Percentiles rank a stretch among this genome's conserved stretches.
Evolutionary conservation across 2,329 filamentous ascomycete species (phyloP).

Genomic region (Penicillium rolfsii): DNA sequence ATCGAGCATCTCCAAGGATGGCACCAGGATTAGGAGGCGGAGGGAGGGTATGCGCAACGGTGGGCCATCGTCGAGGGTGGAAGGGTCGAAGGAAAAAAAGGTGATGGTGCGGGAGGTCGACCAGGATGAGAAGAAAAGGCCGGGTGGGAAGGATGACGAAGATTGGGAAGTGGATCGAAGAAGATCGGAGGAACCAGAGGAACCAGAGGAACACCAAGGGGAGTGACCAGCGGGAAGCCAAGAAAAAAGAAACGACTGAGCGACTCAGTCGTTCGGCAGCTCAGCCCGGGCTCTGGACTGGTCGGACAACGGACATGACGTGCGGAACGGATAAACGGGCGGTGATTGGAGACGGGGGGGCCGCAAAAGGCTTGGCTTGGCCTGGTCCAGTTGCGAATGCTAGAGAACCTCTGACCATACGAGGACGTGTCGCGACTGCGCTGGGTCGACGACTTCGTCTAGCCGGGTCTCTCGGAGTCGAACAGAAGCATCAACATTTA

Average conservation of each 20-base stretch:
- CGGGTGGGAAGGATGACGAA: background rate
- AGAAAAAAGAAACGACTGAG: background rate
- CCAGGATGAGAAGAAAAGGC: background rate
- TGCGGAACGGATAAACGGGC: background rate
- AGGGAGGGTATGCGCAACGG: background rate
- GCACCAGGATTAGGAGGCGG: background rate
- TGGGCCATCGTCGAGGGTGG: background rate
- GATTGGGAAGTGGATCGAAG: background rate
- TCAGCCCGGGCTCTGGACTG: slow-evolving; percentile 2
- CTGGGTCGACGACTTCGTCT: too few relatives aligned
- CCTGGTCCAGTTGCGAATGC: too few relatives aligned
- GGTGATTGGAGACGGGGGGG: background rate
- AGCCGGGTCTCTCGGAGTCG: too few relatives aligned
- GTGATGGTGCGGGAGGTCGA: background rate
- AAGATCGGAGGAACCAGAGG: background rate
- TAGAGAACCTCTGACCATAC: too few relatives aligned
- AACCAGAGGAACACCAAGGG: background rate
- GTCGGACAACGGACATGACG: slow-evolving; percentile 1
- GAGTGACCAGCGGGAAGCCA: background rate
- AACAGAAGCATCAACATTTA: too few relatives aligned
- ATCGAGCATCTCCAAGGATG: slow-evolving; percentile 23
- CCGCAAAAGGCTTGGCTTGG: background rate
- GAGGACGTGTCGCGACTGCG: too few relatives aligned
- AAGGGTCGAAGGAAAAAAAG: background rate
- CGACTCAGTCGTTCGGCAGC: background rate